phyloP scores from a whole-genome alignment of 495 filamentous ascomycete species.

The Bathelium albidoporum region DNA sequence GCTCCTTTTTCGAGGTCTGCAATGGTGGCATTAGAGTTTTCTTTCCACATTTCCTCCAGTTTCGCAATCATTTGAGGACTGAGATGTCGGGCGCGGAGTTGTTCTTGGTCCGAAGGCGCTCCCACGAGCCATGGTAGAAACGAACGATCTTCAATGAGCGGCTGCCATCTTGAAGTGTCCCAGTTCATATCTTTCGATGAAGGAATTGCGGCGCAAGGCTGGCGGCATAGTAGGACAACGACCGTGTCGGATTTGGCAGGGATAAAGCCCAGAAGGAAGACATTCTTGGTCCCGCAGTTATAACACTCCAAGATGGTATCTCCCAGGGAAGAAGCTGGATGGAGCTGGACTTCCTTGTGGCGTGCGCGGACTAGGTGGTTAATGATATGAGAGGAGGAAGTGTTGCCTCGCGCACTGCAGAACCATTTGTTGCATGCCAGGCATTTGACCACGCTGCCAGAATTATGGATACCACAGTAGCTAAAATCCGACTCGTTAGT shows the following conservation, averaged over 20 bases:
- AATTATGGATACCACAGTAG: conserved; percentile 96
- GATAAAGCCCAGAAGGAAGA: conserved; percentile 98
- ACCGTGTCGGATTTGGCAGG: conserved; percentile 99
- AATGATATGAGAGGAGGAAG: conserved; percentile 93
- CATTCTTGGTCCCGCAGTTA: conserved; percentile 98
- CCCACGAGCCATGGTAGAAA: conserved; percentile 92
- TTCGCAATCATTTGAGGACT: conserved; percentile 94
- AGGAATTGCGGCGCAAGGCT: conserved; percentile 87
- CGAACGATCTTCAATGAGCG: conserved; percentile 90
- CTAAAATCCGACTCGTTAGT: conserved; percentile 33
- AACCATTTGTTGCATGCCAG: conserved; percentile 97
- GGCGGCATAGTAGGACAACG: conserved; percentile 90
- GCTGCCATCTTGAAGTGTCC: conserved; percentile 97
- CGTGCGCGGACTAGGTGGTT: conserved; percentile 95
- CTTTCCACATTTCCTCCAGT: conserved; percentile 98
- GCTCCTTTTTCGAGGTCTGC: conserved; percentile 88
- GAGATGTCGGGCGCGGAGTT: conserved; percentile 86
- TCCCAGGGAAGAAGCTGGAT: conserved; percentile 87
- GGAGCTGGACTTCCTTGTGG: conserved; percentile 97
- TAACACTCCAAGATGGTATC: conserved; percentile 98
- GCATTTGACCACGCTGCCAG: conserved; percentile 91
- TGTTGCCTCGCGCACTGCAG: conserved; percentile 94
- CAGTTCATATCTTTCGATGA: conserved; percentile 99
- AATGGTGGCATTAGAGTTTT: conserved; percentile 80
- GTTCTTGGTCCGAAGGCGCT: conserved; percentile 84